phyloP scores from a whole-genome alignment of 306 rosid genomes.

The Medicago lupulina region DNA sequence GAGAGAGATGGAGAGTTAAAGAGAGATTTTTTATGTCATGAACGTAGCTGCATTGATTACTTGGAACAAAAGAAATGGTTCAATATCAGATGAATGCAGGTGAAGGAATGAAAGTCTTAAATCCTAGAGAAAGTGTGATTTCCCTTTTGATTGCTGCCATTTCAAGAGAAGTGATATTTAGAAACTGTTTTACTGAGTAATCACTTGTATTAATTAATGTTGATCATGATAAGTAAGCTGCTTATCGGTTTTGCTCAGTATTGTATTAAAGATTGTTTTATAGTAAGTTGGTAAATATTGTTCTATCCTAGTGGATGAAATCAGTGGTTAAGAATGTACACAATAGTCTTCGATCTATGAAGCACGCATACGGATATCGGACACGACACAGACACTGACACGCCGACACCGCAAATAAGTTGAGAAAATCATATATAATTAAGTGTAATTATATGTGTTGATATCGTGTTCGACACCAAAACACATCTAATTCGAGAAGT shows the following conservation, averaged over 20 bases:
- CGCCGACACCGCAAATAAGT: too few species aligned
- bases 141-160: constrained; percentile 17
- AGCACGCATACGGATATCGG: too few species aligned
- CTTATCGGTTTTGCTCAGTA: not conserved
- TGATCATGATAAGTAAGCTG: constrained; percentile 7
- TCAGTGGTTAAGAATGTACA: not conserved
- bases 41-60: constrained; percentile 38
- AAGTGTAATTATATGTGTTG: too few species aligned
- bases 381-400: too few species aligned
- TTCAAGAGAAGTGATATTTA: constrained; percentile 1
- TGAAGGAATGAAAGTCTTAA: constrained; percentile 1
- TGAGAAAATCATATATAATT: too few species aligned
- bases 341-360: too few species aligned
- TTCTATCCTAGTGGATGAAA: not conserved
- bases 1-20: constrained; percentile 15
- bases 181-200: constrained; percentile 1
- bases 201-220: constrained; percentile 8
- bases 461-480: too few species aligned
- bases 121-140: not conserved
- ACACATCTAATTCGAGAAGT: too few species aligned
- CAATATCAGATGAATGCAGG: constrained; percentile 18
- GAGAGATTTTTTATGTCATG: constrained; percentile 48
- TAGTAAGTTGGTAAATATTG: constrained; percentile 1
- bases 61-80: not conserved
- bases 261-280: not conserved